Percentiles rank a stretch among this genome's conserved stretches.
Evolutionary conservation across 495 filamentous ascomycete genomes (phyloP).

Genomic region (Aspergillus leporis): DNA sequence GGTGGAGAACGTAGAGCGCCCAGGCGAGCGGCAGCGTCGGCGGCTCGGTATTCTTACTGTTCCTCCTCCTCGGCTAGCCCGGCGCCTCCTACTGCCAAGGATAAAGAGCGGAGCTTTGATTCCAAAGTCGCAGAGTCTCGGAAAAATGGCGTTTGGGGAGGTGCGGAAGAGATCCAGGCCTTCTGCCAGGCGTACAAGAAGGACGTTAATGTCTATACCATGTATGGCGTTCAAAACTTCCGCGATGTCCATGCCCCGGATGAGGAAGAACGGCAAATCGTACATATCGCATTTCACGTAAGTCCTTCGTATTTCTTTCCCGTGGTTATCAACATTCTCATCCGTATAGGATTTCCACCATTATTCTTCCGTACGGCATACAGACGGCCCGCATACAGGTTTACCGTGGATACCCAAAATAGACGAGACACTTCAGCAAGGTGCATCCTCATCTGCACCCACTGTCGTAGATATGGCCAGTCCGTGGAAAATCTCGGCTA

Average conservation of each 20-base stretch:
- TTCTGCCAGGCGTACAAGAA: slow-evolving; percentile 63
- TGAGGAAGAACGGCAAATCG: slow-evolving; percentile 41
- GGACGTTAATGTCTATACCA: slow-evolving; percentile 66
- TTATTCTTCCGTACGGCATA: slow-evolving; percentile 70
- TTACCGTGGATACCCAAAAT: slow-evolving; percentile 43
- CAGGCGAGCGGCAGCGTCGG: slow-evolving; percentile 54
- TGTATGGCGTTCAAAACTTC: slow-evolving; percentile 43
- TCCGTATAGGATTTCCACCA: slow-evolving; percentile 59
- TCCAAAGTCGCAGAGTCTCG: slow-evolving; percentile 61
- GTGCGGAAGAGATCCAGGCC: slow-evolving; percentile 71
- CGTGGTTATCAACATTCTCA: slow-evolving; percentile 3
- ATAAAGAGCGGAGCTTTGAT: slow-evolving; percentile 64
- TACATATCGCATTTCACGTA: slow-evolving; percentile 75
- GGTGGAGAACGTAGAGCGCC: slow-evolving; percentile 64
- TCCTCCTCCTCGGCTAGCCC: slow-evolving; percentile 36
- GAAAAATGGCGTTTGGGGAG: slow-evolving; percentile 64
- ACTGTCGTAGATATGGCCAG: slow-evolving; percentile 29
- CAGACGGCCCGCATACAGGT: slow-evolving; percentile 60
- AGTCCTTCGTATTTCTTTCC: slow-evolving; percentile 25
- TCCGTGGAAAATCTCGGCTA: slow-evolving; percentile 64
- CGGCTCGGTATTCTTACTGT: slow-evolving; percentile 37
- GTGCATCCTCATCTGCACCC: slow-evolving; percentile 4
- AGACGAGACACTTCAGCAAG: slow-evolving; percentile 21
- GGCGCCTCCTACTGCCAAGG: slow-evolving; percentile 45
- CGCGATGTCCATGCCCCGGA: slow-evolving; percentile 48